Base-by-base conservation (phyloP, 805 yeast species). In the Brettanomyces custersianus region DNA sequence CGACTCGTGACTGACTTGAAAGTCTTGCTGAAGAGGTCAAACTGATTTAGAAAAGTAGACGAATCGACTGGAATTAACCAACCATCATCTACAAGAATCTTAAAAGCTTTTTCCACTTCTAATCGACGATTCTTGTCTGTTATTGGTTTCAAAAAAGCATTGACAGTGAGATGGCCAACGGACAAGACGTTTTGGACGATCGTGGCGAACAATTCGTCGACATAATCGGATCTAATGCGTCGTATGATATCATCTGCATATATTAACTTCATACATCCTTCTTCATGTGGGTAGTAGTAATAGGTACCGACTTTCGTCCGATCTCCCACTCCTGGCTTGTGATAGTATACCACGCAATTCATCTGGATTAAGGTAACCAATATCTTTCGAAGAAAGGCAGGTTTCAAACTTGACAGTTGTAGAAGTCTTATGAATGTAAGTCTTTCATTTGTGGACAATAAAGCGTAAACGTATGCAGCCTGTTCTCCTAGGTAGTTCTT, bases 301-400 rank as follows among this genome's bases (percentile, higher is more conserved):
- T 54, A 43, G 13, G 49, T 37, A 5, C 20, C 20, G 9, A 17
- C 11, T 30, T 11, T 41, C 8, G 13, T n/a, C 19, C 18, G 20
- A 13, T 20, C 20, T 19, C 24, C 13, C 10, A 13, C 16, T 10
- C 29, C 29, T 10, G n/a, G 21, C 20, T 34, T 34, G 19, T 24
- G 25, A 25, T 37, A 44, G 49, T 75, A 75, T 18, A 69, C 69
- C 8, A 84, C 77, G 55, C 94, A 81, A 40, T 82, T 74, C 42
- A 85, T 63, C 57, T 90, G 96, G 28, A 88, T 66, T 48, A 90
- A 61, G 6, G 88, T 72, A 4, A 84, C 94, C 29, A 90, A 62
- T 0, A 82, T 66, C 23, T 79, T 71, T 44, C 77, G 77, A 15
- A 84, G 73, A 11, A 69, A 58, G 11, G 70, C 54, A 0, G 62